phyloP scores from a whole-genome alignment of 208 protist genomes.

The Acanthamoeba triangularis region DNA sequence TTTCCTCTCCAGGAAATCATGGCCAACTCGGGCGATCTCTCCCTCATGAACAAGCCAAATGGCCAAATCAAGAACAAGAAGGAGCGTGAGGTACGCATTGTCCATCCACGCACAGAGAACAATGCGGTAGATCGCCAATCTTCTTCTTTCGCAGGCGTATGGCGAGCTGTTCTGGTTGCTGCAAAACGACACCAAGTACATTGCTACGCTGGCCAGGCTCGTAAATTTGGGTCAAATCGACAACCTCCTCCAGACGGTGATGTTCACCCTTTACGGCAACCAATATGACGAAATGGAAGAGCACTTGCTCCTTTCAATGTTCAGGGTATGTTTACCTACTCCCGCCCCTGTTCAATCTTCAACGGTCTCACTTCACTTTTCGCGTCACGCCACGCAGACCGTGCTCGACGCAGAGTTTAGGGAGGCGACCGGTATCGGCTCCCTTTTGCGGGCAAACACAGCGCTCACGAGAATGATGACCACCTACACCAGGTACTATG shows the following conservation, averaged over 20 bases:
- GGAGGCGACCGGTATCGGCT: slow-evolving; percentile 76
- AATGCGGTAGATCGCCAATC: not conserved
- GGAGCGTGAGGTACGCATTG: slow-evolving; percentile 73
- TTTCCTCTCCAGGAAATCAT: slow-evolving; percentile 74
- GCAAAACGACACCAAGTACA: slow-evolving; percentile 75
- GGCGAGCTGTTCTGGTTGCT: slow-evolving; percentile 74
- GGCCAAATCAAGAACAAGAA: slow-evolving; percentile 80
- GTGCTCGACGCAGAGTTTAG: slow-evolving; percentile 80
- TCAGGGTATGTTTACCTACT: slow-evolving; percentile 48
- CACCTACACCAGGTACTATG: slow-evolving; percentile 85
- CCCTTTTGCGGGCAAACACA: slow-evolving; percentile 87
- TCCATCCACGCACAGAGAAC: not conserved
- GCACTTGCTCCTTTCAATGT: slow-evolving; percentile 83
- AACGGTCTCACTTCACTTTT: not conserved
- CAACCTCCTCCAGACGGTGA: slow-evolving; percentile 81
- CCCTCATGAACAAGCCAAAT: slow-evolving; percentile 73
- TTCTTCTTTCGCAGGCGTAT: slow-evolving; percentile 27
- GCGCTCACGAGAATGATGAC: slow-evolving; percentile 89
- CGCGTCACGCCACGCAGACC: not conserved
- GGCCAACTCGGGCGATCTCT: slow-evolving; percentile 77
- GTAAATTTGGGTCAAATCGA: slow-evolving; percentile 75
- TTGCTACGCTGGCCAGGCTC: slow-evolving; percentile 3
- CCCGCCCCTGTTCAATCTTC: not conserved
- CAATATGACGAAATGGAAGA: slow-evolving; percentile 87
- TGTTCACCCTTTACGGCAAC: slow-evolving; percentile 85